phyloP scores from a whole-genome alignment of 2,329 filamentous ascomycete genomes.

The Colletotrichum abscissum region DNA sequence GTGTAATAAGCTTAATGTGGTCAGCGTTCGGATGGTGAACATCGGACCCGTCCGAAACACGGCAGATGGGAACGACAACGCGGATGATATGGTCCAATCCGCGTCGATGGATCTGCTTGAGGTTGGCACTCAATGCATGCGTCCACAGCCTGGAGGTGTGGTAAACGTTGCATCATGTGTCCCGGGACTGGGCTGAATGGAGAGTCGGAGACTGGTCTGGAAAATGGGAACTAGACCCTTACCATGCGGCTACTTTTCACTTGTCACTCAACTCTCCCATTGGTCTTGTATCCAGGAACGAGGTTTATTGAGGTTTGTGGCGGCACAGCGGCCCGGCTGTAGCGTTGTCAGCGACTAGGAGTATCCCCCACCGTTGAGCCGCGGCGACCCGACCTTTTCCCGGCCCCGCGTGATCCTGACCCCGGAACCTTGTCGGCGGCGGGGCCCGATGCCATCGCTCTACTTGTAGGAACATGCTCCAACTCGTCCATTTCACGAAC shows the following conservation, averaged over 20 bases:
- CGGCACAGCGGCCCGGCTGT: constrained; percentile 29
- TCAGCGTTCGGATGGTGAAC: constrained; percentile 7
- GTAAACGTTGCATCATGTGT: neutral
- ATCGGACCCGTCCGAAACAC: neutral
- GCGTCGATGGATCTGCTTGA: constrained; percentile 35
- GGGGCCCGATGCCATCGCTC: constrained; percentile 19
- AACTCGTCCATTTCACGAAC: constrained; percentile 14
- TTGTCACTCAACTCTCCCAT: neutral
- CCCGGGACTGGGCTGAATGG: neutral
- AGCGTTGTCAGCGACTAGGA: constrained; percentile 14
- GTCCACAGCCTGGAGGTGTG: neutral
- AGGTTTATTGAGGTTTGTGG: neutral
- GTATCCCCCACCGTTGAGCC: constrained; percentile 8
- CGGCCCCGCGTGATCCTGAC: constrained; percentile 21
- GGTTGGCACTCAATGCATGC: neutral
- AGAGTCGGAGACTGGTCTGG: neutral
- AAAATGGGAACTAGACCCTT: neutral
- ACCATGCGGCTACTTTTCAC: neutral
- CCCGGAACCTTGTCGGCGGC: constrained; percentile 25
- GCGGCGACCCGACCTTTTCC: constrained; percentile 26
- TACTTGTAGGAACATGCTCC: constrained; percentile 20
- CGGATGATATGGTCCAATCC: constrained; percentile 34
- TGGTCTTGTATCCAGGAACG: constrained; percentile 2
- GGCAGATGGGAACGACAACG: neutral
- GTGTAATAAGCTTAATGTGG: constrained; percentile 27